Evolutionary conservation across 2,329 filamentous ascomycete genomes (phyloP).

Genomic region (Epichloe gansuensis): DNA sequence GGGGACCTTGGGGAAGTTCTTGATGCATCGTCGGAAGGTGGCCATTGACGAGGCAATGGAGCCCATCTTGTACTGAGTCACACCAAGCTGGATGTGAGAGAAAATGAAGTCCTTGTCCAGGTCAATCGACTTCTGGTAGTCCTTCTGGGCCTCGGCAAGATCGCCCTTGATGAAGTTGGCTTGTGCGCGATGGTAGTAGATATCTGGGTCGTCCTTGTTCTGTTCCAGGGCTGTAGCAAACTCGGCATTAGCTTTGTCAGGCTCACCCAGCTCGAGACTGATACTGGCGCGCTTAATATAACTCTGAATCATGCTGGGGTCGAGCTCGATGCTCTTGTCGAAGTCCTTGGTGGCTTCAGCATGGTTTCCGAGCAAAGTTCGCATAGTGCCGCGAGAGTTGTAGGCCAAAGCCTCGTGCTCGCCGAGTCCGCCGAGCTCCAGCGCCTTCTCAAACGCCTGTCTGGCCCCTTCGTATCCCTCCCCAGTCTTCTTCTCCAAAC

Average conservation of each 20-base stretch:
- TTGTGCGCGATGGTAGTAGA: conserved; percentile 98
- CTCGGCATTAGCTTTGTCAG: conserved; percentile 75
- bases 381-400: conserved; percentile 94
- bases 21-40: conserved; percentile 92
- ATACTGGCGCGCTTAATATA: conserved; percentile 99
- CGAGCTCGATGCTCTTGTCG: conserved; percentile 83
- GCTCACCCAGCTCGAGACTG: conserved; percentile 83
- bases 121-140: conserved; percentile 99
- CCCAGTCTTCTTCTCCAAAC: conserved; percentile 74
- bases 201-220: conserved; percentile 83
- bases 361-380: conserved; percentile 82
- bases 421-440: conserved; percentile 69
- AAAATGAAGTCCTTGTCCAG: conserved; percentile 95
- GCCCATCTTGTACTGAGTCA: conserved; percentile 99
- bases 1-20: conserved; percentile 93
- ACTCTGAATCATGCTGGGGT: conserved; percentile 82
- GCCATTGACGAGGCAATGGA: conserved; percentile 97
- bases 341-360: conserved; percentile 72
- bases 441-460: conserved; percentile 72
- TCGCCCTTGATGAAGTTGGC: conserved; percentile 96
- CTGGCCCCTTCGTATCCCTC: conserved; percentile 88
- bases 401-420: conserved; percentile 83
- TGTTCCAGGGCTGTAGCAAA: conserved; percentile 77
- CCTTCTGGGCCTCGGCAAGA: conserved; percentile 85
- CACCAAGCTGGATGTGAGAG: conserved; percentile 97